Percentiles rank a stretch among this genome's conserved stretches.
phyloP scores from a whole-genome alignment of 257 asterid genomes.

The Solanum sitiens region DNA sequence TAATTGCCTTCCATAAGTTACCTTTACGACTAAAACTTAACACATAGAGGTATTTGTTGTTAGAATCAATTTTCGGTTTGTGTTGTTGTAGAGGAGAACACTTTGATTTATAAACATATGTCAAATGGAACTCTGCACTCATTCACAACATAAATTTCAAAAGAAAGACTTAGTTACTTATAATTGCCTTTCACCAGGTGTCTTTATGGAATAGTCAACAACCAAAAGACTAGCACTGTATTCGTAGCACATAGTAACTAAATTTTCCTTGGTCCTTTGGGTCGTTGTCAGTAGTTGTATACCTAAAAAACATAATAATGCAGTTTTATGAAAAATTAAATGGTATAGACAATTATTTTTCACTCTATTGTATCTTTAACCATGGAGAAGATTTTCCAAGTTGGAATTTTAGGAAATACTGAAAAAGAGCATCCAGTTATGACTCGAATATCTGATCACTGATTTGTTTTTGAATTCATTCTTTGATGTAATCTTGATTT shows the following conservation, averaged over 20 bases:
- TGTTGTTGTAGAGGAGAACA: no score
- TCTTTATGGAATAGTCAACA: neutral
- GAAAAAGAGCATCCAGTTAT: neutral
- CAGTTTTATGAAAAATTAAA: neutral
- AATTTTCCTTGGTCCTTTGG: neutral
- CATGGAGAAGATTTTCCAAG: neutral
- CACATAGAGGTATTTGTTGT: no score
- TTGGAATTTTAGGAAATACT: neutral
- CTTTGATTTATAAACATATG: no score
- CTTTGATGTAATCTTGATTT: neutral
- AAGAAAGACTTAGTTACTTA: no score
- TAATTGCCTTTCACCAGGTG: no score
- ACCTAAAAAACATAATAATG: neutral
- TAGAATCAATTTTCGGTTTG: no score
- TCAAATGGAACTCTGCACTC: no score
- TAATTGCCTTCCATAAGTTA: no score
- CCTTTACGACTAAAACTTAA: no score
- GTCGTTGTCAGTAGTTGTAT: neutral
- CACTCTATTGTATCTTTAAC: neutral
- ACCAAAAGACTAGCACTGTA: neutral
- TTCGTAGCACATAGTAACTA: neutral
- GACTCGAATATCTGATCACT: neutral
- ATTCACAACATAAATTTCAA: no score
- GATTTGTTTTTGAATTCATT: neutral
- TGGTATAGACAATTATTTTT: neutral